A percentile compares a stretch with the other conserved stretches of the same genome.
Conservation (phyloP, 495 filamentous ascomycete species). For the Elasticomyces elasticus region DNA sequence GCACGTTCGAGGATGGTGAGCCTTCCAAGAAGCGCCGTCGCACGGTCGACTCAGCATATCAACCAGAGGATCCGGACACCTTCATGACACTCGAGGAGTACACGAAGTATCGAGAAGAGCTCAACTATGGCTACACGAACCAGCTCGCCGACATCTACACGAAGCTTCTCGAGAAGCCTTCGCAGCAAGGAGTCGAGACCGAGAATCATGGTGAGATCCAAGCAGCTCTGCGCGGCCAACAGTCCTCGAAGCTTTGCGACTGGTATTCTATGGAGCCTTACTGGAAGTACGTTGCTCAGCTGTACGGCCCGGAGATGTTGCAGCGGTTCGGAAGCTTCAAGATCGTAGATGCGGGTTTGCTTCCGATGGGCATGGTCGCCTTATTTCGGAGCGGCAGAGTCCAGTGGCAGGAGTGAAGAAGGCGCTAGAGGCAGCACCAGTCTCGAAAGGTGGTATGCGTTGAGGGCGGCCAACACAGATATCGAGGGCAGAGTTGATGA, state of each 20-base stretch:
- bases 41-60: neutral
- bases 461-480: too few species aligned
- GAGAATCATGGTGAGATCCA: conserved; percentile 11
- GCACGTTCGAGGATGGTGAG: conserved; percentile 26
- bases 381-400: conserved; percentile 47
- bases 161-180: conserved; percentile 21
- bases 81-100: conserved; percentile 45
- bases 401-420: conserved; percentile 37
- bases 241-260: neutral
- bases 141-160: conserved; percentile 20
- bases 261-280: conserved; percentile 28
- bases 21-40: neutral
- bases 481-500: too few species aligned
- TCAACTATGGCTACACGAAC: conserved; percentile 16
- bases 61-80: conserved; percentile 14
- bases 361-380: conserved; percentile 45
- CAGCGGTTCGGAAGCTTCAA: conserved; percentile 41
- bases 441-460: too few species aligned
- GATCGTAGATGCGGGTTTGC: conserved; percentile 44
- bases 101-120: conserved; percentile 35
- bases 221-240: conserved; percentile 8
- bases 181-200: conserved; percentile 11
- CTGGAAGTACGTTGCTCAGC: conserved; percentile 41
- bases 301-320: conserved; percentile 44
- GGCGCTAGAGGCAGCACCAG: too few species aligned